Percentiles rank a stretch among this genome's conserved stretches.
Conservation (phyloP, 768 basidiomycete species). For the Calocera cornea region DNA sequence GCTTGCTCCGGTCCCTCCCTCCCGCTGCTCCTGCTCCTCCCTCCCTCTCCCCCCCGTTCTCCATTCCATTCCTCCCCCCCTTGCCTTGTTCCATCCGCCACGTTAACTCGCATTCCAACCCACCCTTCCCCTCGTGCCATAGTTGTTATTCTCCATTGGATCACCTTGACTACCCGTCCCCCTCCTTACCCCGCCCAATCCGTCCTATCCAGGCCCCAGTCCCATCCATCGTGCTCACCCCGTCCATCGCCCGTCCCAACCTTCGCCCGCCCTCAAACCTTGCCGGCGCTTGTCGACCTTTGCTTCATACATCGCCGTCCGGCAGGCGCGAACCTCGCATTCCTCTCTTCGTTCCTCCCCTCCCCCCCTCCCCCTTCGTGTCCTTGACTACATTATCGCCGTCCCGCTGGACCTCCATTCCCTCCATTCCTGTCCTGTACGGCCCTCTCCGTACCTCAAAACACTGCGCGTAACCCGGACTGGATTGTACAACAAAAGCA, state of each 20-base stretch:
- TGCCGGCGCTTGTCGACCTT: background rate
- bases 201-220: background rate
- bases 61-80: background rate
- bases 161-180: background rate
- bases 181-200: background rate
- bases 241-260: background rate
- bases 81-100: background rate
- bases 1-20: background rate
- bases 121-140: background rate
- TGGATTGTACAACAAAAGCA: background rate
- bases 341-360: background rate
- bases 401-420: background rate
- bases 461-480: background rate
- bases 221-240: conserved; percentile 3
- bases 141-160: background rate
- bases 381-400: background rate
- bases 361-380: background rate
- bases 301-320: background rate
- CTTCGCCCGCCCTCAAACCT: background rate
- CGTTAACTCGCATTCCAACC: background rate
- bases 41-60: background rate
- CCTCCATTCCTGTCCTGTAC: conserved; percentile 4
- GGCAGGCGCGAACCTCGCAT: background rate
- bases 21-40: background rate
- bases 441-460: background rate